These are phyloP conservation scores for Lolium multiflorum DNA, from an alignment of 176 grass and related monocot genomes.

Conservation along the genomic window DNA sequence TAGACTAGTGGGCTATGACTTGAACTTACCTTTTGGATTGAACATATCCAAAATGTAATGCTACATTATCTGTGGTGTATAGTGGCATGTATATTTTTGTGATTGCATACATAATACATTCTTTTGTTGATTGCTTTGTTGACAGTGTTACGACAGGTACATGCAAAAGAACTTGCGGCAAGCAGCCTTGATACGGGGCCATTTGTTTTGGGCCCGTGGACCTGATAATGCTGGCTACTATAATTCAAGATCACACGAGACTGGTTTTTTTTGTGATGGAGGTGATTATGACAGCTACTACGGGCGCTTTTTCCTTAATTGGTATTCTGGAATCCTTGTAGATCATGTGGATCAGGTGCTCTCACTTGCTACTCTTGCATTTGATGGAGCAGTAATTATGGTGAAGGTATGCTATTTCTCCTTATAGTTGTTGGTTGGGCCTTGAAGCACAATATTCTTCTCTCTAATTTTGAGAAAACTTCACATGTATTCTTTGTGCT, in stretches of 20 bases:
- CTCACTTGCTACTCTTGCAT: conserved; percentile 84
- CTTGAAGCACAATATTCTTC: conserved; percentile 7
- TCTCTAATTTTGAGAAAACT: conserved; percentile 15
- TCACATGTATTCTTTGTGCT: background rate
- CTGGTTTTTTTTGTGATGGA: conserved; percentile 90
- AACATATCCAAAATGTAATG: background rate
- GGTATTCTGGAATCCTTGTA: conserved; percentile 81
- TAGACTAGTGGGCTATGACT: conserved; percentile 9
- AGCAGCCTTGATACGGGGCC: conserved; percentile 71
- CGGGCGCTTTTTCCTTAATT: conserved; percentile 91
- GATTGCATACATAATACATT: conserved; percentile 25
- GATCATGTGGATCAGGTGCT: conserved; percentile 85
- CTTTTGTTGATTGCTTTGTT: conserved; percentile 40
- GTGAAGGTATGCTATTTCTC: conserved; percentile 63
- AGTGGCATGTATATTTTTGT: conserved; percentile 11
- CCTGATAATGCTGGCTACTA: conserved; percentile 93
- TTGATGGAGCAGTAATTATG: conserved; percentile 82
- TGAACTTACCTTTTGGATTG: conserved; percentile 10
- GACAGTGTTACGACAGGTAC: conserved; percentile 89
- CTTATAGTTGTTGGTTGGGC: conserved; percentile 28
- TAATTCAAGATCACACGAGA: conserved; percentile 91
- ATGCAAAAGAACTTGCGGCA: conserved; percentile 83
- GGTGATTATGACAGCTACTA: conserved; percentile 93
- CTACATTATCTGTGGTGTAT: background rate
- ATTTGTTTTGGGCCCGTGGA: conserved; percentile 90